These are phyloP conservation scores for Trichoderma citrinoviride DNA, from an alignment of 2,329 filamentous ascomycete genomes.

Conservation along the genomic window DNA sequence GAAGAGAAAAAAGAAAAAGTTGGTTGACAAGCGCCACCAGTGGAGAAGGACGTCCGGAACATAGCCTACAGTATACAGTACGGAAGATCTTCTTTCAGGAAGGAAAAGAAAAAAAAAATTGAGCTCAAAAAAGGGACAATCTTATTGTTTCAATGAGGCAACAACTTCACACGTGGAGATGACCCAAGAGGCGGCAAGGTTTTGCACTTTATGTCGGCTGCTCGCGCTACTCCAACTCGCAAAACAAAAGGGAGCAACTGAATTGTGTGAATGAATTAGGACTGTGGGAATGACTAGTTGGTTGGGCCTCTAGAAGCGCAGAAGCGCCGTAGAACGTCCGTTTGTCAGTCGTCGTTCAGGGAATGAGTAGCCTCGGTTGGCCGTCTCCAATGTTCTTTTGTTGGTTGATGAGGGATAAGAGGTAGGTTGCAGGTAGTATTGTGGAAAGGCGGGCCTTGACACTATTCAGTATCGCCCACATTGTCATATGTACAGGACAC, in stretches of 20 bases:
- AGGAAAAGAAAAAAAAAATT: neutral
- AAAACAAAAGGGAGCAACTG: neutral
- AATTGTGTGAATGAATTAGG: neutral
- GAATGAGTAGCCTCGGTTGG: no score
- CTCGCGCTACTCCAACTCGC: neutral
- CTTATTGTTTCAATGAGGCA: neutral
- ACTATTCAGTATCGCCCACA: neutral
- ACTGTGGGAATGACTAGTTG: neutral
- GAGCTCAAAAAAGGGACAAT: neutral
- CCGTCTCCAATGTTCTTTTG: no score
- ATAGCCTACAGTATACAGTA: no score
- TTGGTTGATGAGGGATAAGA: no score
- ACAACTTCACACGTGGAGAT: neutral
- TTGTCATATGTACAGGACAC: constrained; percentile 3
- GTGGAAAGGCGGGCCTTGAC: neutral
- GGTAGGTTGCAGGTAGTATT: neutral
- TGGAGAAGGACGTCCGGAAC: no score
- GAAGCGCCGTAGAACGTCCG: constrained; percentile 12
- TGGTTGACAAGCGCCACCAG: constrained; percentile 17
- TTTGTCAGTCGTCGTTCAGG: neutral
- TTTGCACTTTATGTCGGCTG: neutral
- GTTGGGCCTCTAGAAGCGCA: neutral
- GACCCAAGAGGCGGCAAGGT: no score
- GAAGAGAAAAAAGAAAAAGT: neutral
- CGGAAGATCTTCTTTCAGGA: no score